These are phyloP conservation scores for Trichoderma simmonsii DNA, from an alignment of 2,329 filamentous ascomycete genomes.

Conservation along the genomic window DNA sequence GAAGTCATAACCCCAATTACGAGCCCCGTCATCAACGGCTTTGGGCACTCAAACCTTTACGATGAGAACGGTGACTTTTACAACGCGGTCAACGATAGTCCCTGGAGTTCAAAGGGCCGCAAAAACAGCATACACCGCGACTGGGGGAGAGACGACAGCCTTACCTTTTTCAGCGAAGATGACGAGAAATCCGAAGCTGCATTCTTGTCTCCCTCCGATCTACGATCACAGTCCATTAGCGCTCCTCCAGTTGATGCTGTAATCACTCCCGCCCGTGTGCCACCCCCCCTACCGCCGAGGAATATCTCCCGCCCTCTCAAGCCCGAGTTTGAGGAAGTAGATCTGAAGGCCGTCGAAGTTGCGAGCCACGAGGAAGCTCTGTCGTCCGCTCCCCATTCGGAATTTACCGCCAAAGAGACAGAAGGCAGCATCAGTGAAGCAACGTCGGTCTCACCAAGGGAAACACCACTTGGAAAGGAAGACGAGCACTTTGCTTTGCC, in stretches of 20 bases:
- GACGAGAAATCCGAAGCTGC: slow-evolving; percentile 7
- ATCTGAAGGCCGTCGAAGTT: background rate
- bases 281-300: slow-evolving; percentile 3
- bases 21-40: slow-evolving; percentile 1
- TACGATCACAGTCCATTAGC: background rate
- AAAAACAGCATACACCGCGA: slow-evolving; percentile 3
- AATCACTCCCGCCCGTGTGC: background rate
- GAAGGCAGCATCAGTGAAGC: background rate
- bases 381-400: background rate
- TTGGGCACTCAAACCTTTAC: background rate
- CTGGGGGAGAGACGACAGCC: slow-evolving; percentile 6
- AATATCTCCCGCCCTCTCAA: background rate
- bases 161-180: slow-evolving; percentile 6
- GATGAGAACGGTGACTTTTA: background rate
- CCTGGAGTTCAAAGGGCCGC: slow-evolving; percentile 5
- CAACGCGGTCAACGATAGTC: slow-evolving; percentile 5
- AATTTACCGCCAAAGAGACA: background rate
- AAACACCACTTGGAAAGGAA: background rate
- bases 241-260: background rate
- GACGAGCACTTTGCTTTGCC: background rate
- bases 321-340: slow-evolving; percentile 6
- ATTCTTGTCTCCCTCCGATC: background rate
- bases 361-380: background rate
- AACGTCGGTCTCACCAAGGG: background rate
- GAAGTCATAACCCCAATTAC: slow-evolving; percentile 13